phyloP scores from a whole-genome alignment of 768 basidiomycete species.

The Mrakia gelida region DNA sequence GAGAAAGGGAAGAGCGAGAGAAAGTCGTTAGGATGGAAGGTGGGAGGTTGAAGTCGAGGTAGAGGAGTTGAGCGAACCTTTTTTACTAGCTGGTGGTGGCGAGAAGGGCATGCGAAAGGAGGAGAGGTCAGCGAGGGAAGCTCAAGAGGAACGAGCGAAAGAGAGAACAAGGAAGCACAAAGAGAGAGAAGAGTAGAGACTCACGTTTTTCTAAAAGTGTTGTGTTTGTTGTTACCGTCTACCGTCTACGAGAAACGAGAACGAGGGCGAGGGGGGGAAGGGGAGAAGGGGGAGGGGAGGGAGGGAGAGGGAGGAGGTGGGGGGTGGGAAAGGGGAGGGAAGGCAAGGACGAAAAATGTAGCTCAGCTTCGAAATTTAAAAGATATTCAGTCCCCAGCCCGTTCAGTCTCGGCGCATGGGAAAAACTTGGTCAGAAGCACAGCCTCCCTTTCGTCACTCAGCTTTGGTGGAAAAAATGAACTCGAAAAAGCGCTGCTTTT shows the following conservation, averaged over 20 bases:
- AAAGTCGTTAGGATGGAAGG: not conserved
- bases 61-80: not conserved
- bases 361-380: not conserved
- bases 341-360: not conserved
- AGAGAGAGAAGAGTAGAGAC: not conserved
- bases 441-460: too few species aligned
- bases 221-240: conserved; percentile 1
- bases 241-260: conserved; percentile 15
- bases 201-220: not conserved
- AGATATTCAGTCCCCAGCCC: not conserved
- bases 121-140: not conserved
- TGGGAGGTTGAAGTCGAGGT: not conserved
- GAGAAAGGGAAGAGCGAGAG: not conserved
- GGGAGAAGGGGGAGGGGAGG: not conserved
- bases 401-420: not conserved
- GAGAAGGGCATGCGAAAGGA: too few species aligned
- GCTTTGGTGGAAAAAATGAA: too few species aligned
- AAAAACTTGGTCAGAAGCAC: too few species aligned
- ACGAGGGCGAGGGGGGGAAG: conserved; percentile 1
- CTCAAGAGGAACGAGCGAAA: not conserved
- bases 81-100: conserved; percentile 13
- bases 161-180: not conserved
- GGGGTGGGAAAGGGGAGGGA: not conserved
- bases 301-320: not conserved
- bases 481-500: too few species aligned